Conservation (phyloP, 1,139 yeast genomes). For the Pichia sp. region DNA sequence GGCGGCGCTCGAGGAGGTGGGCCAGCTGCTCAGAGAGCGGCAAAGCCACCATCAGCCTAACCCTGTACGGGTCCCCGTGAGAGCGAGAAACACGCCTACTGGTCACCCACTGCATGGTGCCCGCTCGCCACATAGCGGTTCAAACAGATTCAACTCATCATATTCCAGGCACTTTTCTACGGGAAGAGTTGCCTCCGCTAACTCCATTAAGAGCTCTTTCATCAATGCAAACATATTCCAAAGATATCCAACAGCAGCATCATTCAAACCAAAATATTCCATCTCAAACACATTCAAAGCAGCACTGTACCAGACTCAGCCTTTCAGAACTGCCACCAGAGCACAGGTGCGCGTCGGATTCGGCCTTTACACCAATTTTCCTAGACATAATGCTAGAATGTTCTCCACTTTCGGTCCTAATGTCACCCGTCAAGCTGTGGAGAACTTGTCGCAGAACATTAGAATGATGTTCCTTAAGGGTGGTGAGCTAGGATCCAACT, state of each 20-base stretch:
- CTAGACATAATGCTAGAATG: conserved; percentile 24
- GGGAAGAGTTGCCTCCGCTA: conserved; percentile 7
- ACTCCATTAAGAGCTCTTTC: neutral
- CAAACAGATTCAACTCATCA: neutral
- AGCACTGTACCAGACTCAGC: conserved; percentile 18
- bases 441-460: conserved; percentile 31
- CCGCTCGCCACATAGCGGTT: too few relatives aligned
- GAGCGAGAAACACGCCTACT: conserved; percentile 2
- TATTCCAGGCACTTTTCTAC: conserved; percentile 15
- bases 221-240: conserved; percentile 1
- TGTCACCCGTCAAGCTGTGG: conserved; percentile 32
- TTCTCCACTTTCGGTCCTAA: conserved; percentile 26
- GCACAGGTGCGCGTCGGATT: conserved; percentile 11
- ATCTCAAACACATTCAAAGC: conserved; percentile 9
- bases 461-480: conserved; percentile 29
- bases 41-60: conserved; percentile 22
- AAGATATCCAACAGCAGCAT: neutral
- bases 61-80: conserved; percentile 22
- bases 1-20: conserved; percentile 31
- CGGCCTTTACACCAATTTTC: conserved; percentile 23
- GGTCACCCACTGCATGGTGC: conserved; percentile 16
- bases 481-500: conserved; percentile 17
- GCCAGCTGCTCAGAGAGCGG: conserved; percentile 25
- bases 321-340: conserved; percentile 19
- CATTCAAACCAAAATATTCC: neutral